Conservation (phyloP, 139 green algal species). For the Coelastrella sp. region DNA sequence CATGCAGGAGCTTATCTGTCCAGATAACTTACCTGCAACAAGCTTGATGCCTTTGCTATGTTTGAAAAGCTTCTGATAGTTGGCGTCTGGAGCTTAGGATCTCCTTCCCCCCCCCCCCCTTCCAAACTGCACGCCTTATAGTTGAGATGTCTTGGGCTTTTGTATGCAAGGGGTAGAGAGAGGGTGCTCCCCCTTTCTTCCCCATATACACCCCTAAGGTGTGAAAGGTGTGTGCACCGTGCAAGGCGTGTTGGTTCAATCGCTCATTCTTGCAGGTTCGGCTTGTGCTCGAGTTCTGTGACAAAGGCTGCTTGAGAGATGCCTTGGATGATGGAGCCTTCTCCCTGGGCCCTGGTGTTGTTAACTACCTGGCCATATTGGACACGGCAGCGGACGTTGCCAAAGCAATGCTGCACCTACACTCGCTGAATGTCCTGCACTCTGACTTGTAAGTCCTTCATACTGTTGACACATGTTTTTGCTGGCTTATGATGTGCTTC, state of each 20-base stretch:
- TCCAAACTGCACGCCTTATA: background rate
- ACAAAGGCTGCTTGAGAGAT: conserved; percentile 61
- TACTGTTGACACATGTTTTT: background rate
- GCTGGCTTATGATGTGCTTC: no score
- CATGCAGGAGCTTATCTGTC: no score
- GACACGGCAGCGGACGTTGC: conserved; percentile 71
- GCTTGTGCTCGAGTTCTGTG: conserved; percentile 71
- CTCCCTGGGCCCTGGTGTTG: conserved; percentile 21
- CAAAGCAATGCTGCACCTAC: conserved; percentile 72
- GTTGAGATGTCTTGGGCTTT: no score
- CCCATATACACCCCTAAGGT: background rate
- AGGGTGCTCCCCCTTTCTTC: no score
- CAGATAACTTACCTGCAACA: no score
- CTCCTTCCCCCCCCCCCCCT: background rate
- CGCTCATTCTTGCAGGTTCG: conserved; percentile 53
- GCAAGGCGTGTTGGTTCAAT: no score
- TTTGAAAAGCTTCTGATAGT: background rate
- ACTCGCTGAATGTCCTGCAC: conserved; percentile 68
- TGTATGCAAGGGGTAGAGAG: no score
- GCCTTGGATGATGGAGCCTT: conserved; percentile 55
- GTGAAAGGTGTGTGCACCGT: no score
- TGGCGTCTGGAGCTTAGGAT: background rate
- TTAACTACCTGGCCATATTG: conserved; percentile 66
- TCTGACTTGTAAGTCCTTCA: conserved; percentile 58
- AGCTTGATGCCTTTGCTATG: no score